Conservation (phyloP, 371 early-diverging fungal species). For the Batkoa obscura region DNA sequence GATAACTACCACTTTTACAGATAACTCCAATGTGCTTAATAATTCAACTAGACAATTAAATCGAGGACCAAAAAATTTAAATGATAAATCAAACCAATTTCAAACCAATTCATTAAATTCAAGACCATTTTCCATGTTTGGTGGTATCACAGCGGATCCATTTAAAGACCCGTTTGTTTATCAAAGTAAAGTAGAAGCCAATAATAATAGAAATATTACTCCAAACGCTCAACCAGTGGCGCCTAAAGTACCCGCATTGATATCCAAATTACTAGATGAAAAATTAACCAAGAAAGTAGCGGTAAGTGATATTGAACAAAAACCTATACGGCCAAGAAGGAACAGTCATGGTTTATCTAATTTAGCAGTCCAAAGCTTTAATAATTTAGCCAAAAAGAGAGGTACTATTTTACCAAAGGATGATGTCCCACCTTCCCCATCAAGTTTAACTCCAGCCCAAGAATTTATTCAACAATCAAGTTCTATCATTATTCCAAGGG, state of each 20-base stretch:
- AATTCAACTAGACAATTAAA: too few species aligned
- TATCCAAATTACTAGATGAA: conserved; percentile 2
- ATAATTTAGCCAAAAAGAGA: conserved; percentile 5
- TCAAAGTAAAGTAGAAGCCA: not conserved
- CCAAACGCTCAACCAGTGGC: conserved; percentile 3
- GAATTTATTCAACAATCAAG: not conserved
- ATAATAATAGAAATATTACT: not conserved
- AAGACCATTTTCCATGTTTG: conserved; percentile 3
- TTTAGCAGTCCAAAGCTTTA: conserved; percentile 6
- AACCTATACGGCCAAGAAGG: not conserved
- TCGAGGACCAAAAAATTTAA: too few species aligned
- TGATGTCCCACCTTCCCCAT: too few species aligned
- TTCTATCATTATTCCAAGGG: not conserved
- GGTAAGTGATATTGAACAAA: not conserved
- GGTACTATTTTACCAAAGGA: not conserved
- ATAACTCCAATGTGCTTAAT: too few species aligned
- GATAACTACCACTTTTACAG: too few species aligned
- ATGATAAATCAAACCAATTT: too few species aligned
- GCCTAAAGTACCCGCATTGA: not conserved
- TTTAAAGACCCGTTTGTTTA: not conserved
- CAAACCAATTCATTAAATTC: not conserved
- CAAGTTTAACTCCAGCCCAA: too few species aligned
- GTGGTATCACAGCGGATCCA: not conserved
- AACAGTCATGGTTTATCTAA: conserved; percentile 3
- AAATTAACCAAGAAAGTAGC: not conserved